Evolutionary conservation across 1,284 basidiomycete genomes (phyloP), one percentile per base, ranked within the genome.

Genomic region (Microbotryum scabiosae): DNA sequence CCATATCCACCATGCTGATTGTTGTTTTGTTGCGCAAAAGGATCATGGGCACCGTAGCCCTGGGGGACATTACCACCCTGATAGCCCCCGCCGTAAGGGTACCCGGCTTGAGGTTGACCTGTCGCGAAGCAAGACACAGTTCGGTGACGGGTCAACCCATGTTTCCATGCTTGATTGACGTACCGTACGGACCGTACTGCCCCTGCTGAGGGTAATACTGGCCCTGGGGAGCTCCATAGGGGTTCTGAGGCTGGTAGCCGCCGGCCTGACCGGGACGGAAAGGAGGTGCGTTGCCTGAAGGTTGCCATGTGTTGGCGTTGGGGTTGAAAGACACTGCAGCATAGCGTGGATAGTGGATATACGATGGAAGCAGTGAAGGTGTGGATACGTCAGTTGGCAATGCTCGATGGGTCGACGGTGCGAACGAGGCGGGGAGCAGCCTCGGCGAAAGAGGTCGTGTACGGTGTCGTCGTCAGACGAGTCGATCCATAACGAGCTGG

Each of bases 311-410:
- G 26, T 62, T 64, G 8, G 63, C 60, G 62, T 63, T 66, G 50
- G 66, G 71, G 63, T 70, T 72, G 68, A 66, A 69, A 20, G 62
- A 57, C 63, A 64, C 62, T 64, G 59, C 50, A 32, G 20, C 43
- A 55, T 18, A 9, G 26, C 47, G 47, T 23, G 14, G 47, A 20
- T n/a, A n/a, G n/a, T n/a, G n/a, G n/a, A n/a, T n/a, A 21, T 14
- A 49, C 47, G 47, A 49, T 5, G 20, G 26, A 49, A 49, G 47
- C 9, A 3, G 26, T 14, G 47, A 10, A 49, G 12, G 26, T 21
- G 47, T 28, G 20, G 36, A 16, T 41, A 41, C 4, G 14, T 41
- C 36, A 41, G 36, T 41, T 18, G 16, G 12, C 36, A 41, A 41
- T 6, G 36, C 36, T 41, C 36, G 16, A 41, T 5, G 36, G 36